phyloP scores from a whole-genome alignment of 495 filamentous ascomycete genomes.

The Lophium mytilinum region DNA sequence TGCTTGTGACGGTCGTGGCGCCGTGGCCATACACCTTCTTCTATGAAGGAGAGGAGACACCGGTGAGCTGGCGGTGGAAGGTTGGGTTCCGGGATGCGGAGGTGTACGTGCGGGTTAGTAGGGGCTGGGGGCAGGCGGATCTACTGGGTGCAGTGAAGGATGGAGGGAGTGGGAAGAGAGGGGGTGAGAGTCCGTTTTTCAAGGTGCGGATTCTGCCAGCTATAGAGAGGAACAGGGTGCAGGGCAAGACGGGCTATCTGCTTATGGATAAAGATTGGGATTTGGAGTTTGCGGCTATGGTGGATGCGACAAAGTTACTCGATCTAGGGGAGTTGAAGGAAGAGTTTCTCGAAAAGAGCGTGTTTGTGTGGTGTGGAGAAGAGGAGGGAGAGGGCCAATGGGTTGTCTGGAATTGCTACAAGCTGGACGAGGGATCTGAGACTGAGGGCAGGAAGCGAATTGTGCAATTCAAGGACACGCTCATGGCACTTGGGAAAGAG shows the following conservation, averaged over 20 bases:
- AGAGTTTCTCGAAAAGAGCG: constrained; percentile 54
- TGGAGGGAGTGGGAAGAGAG: constrained; percentile 15
- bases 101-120: constrained; percentile 64
- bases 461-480: constrained; percentile 60
- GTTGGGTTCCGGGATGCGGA: constrained; percentile 64
- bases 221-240: constrained; percentile 52
- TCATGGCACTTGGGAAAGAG: constrained; percentile 68
- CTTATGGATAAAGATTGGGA: constrained; percentile 75
- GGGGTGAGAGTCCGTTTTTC: constrained; percentile 34
- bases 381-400: constrained; percentile 20
- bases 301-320: constrained; percentile 55
- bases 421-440: constrained; percentile 35
- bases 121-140: constrained; percentile 44
- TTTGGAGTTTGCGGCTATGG: constrained; percentile 70
- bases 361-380: constrained; percentile 55
- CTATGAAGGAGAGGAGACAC: constrained; percentile 39
- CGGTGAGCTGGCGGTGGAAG: constrained; percentile 59
- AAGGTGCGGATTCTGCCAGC: constrained; percentile 49
- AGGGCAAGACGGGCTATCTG: constrained; percentile 67
- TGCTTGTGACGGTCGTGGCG: constrained; percentile 58
- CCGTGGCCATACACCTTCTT: constrained; percentile 72
- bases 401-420: constrained; percentile 25
- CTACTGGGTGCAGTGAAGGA: constrained; percentile 36
- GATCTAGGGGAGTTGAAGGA: constrained; percentile 48
- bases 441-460: constrained; percentile 41